These are phyloP conservation scores for Euphorbia peplus DNA, from an alignment of 345 rosid genomes.

Conservation along the genomic window DNA sequence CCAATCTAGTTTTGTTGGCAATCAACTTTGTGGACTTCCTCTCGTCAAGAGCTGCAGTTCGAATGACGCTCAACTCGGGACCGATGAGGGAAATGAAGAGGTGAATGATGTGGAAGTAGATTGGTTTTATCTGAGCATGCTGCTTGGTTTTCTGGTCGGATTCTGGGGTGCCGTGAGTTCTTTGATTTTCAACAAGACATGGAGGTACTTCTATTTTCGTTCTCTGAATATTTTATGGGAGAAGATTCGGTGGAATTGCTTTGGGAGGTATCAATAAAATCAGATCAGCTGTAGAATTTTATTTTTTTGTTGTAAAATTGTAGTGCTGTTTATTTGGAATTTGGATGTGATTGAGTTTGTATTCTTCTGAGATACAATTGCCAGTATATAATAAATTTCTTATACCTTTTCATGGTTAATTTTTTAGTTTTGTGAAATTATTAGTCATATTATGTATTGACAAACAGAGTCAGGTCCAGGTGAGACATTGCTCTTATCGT, in stretches of 20 bases:
- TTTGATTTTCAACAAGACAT: background rate
- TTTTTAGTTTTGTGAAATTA: too few species aligned
- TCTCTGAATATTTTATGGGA: background rate
- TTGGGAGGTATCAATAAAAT: background rate
- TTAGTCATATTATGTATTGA: too few species aligned
- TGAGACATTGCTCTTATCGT: too few species aligned
- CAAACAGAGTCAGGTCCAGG: too few species aligned
- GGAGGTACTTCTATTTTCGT: background rate
- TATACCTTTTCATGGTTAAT: too few species aligned
- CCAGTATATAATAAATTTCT: too few species aligned
- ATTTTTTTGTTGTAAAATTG: too few species aligned
- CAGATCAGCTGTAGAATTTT: too few species aligned
- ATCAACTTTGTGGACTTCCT: slow-evolving; percentile 7
- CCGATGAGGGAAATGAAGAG: background rate
- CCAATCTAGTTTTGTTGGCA: background rate
- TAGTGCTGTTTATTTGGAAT: too few species aligned
- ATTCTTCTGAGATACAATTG: too few species aligned
- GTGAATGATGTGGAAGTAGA: background rate
- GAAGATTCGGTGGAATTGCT: background rate
- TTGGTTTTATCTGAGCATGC: background rate
- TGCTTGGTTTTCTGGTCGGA: background rate
- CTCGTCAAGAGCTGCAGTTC: background rate
- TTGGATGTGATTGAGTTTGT: too few species aligned
- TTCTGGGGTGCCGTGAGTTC: background rate
- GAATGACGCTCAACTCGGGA: background rate